Percentiles rank a stretch among this genome's conserved stretches.
phyloP scores from a whole-genome alignment of 2,329 filamentous ascomycete species.

The Clarireedia paspali region DNA sequence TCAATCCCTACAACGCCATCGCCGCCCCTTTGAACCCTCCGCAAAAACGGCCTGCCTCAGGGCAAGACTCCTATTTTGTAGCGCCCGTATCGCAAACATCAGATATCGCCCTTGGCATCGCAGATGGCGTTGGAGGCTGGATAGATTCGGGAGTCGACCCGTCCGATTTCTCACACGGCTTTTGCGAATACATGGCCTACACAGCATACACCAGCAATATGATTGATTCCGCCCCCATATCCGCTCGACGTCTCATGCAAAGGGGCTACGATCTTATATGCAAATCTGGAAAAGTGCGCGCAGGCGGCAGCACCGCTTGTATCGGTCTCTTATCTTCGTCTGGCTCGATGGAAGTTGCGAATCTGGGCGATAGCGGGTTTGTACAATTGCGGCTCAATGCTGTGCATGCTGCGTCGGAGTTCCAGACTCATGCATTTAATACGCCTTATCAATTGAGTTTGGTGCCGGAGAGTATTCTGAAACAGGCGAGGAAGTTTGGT shows the following conservation, averaged over 20 bases:
- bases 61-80: slow-evolving; percentile 96
- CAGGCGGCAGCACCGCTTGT: slow-evolving; percentile 87
- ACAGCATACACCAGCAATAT: slow-evolving; percentile 42
- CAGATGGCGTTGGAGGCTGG: slow-evolving; percentile 95
- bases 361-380: slow-evolving; percentile 92
- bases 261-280: slow-evolving; percentile 77
- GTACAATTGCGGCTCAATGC: slow-evolving; percentile 79
- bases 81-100: slow-evolving; percentile 59
- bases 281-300: slow-evolving; percentile 62
- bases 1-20: slow-evolving; percentile 55
- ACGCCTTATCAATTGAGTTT: slow-evolving; percentile 92
- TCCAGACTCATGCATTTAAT: slow-evolving; percentile 96
- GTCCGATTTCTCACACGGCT: slow-evolving; percentile 86
- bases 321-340: slow-evolving; percentile 69
- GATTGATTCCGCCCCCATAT: slow-evolving; percentile 34
- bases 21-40: slow-evolving; percentile 45
- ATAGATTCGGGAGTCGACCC: slow-evolving; percentile 87
- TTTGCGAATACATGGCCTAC: slow-evolving; percentile 89
- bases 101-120: slow-evolving; percentile 76
- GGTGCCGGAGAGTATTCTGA: slow-evolving; percentile 70
- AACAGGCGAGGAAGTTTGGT: slow-evolving; percentile 76
- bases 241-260: slow-evolving; percentile 68
- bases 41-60: slow-evolving; percentile 63
- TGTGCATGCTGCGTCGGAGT: slow-evolving; percentile 72
- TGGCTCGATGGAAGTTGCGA: slow-evolving; percentile 78